Base-by-base conservation (phyloP, 2,329 filamentous ascomycete species). In the Aspergillaceae sp. region DNA sequence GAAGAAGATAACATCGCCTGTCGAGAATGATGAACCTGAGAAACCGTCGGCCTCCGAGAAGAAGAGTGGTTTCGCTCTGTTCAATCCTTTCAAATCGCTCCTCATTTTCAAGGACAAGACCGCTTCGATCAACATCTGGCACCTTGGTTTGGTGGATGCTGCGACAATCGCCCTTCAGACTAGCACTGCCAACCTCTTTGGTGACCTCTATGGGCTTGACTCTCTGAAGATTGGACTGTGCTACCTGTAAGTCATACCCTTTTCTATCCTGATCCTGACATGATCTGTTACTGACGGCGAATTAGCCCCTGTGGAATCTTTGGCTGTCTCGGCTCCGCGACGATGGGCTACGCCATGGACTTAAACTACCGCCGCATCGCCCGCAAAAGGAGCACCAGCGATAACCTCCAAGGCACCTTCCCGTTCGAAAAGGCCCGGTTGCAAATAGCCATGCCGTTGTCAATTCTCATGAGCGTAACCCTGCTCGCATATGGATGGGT, bases 1-100 rank as follows among this genome's bases (percentile, higher is more conserved):
- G 37, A 35, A 9, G 26, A 7, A 37, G n/a, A 19, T 4, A 7
- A 26, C 35, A 37, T 26, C 35, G 8, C 8, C 30, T 32, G 30
- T 32, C 30, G 30, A 32, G 30, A 56, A 28, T 49, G 56, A 35
- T 28, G 68, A 43, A 37, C 47, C 44, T n/a, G 40, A 33, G 35
- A 40, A 47, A 11, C 42, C 52, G 6, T 28, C 50, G 3, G 29
- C 43, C 27, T 47, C 50, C 53, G 5, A 54, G 56, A 7, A 58
- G 63, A 10, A 66, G 64, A 41, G 52, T 33, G 44, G 44, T 2
- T 55, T 73, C 4, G 57, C 60, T 2, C 67, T 70, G 27, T 72
- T 73, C 1, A 76, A 75, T 45, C 72, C 72, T 0, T 49, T 73
- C 2, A 59, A 61, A 28, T 65, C 67, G 0, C 55, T 75, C 29